Evolutionary conservation across 148 eudicot species (phyloP).

Genomic region (Talinum fruticosum): DNA sequence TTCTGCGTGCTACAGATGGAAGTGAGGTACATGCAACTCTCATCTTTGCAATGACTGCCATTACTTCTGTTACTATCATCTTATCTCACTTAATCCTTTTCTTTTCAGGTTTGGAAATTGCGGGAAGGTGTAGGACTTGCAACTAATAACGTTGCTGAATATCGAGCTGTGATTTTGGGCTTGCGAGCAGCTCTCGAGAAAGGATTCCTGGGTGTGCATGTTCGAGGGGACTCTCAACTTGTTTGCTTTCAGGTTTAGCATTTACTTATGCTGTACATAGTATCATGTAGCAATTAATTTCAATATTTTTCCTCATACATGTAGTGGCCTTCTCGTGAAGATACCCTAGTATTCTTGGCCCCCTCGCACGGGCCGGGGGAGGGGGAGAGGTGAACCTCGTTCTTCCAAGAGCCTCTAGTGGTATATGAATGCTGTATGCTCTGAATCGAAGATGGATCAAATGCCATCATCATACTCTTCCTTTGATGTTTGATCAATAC

Average conservation of each 20-base stretch:
- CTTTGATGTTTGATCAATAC: background rate
- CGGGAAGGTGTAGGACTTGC: slow-evolving; percentile 87
- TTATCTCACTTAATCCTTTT: slow-evolving; percentile 8
- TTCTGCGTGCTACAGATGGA: slow-evolving; percentile 69
- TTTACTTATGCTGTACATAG: background rate
- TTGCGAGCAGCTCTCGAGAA: slow-evolving; percentile 60
- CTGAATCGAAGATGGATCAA: too few relatives aligned
- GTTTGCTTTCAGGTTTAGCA: slow-evolving; percentile 58
- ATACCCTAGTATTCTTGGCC: background rate
- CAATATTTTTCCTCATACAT: background rate
- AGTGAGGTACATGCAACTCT: slow-evolving; percentile 33
- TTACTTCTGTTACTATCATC: background rate
- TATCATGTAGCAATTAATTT: background rate
- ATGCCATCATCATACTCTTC: too few relatives aligned
- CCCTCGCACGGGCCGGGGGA: background rate
- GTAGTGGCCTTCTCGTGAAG: background rate
- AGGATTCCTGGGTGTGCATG: slow-evolving; percentile 58
- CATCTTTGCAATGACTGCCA: background rate
- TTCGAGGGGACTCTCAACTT: slow-evolving; percentile 60
- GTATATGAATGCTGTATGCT: background rate
- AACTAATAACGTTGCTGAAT: slow-evolving; percentile 88
- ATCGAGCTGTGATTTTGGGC: slow-evolving; percentile 77
- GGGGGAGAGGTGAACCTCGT: background rate
- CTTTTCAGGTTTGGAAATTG: slow-evolving; percentile 52
- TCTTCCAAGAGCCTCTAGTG: background rate